Conservation (phyloP, 345 rosid genomes). For the Firmiana major region DNA sequence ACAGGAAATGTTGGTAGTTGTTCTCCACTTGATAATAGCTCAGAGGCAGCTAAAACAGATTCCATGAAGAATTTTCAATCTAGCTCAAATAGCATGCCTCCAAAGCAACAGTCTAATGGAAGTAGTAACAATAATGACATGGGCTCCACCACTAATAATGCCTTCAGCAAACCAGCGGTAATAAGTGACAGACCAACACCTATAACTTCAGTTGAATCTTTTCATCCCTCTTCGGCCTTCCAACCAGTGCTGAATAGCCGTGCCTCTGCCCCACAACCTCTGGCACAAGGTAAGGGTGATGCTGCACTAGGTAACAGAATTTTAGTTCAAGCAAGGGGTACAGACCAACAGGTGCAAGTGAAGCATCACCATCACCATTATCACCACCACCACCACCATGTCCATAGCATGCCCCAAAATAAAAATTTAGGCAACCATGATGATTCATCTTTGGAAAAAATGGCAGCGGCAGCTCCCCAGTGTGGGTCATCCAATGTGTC, state of each 20-base stretch:
- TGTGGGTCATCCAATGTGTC: constrained; percentile 35
- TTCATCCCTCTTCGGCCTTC: constrained; percentile 26
- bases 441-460: constrained; percentile 20
- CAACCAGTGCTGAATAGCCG: constrained; percentile 26
- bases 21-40: constrained; percentile 41
- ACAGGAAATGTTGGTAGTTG: constrained; percentile 36
- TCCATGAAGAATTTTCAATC: constrained; percentile 33
- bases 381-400: constrained; percentile 20
- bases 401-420: constrained; percentile 24
- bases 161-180: constrained; percentile 22
- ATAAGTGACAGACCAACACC: constrained; percentile 22
- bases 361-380: constrained; percentile 33
- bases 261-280: constrained; percentile 19
- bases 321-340: constrained; percentile 20
- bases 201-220: constrained; percentile 24
- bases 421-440: constrained; percentile 19
- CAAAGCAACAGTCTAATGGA: constrained; percentile 37
- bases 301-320: constrained; percentile 6
- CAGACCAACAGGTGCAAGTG: constrained; percentile 32
- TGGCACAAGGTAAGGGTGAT: constrained; percentile 24
- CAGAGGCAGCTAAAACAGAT: constrained; percentile 40
- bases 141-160: constrained; percentile 38
- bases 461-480: constrained; percentile 22
- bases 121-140: constrained; percentile 45
- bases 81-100: constrained; percentile 29